These are phyloP conservation scores for Trichoderma orchidacearum DNA, from an alignment of 495 filamentous ascomycete genomes.

Conservation along the genomic window DNA sequence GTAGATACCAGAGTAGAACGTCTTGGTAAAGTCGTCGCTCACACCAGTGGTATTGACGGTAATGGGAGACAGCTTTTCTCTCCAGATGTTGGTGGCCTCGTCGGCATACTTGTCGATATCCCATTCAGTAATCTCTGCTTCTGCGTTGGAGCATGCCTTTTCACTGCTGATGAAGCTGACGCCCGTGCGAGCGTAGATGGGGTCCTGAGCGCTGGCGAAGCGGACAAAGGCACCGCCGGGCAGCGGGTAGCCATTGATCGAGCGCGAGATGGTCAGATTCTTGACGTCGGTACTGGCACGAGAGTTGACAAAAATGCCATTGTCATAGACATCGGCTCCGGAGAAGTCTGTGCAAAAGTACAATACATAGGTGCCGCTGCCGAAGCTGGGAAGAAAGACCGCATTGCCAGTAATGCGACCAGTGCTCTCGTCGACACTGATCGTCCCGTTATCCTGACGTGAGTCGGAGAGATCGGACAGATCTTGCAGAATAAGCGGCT, in stretches of 20 bases:
- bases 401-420: conserved; percentile 55
- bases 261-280: conserved; percentile 41
- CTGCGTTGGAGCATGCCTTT: conserved; percentile 53
- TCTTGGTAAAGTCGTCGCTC: conserved; percentile 37
- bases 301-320: conserved; percentile 49
- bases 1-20: conserved; percentile 62
- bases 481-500: conserved; percentile 52
- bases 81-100: conserved; percentile 45
- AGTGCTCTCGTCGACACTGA: conserved; percentile 35
- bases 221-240: conserved; percentile 52
- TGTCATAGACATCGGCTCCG: conserved; percentile 47
- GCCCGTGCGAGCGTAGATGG: conserved; percentile 48
- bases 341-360: conserved; percentile 63
- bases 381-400: conserved; percentile 57
- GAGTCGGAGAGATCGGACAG: conserved; percentile 52
- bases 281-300: conserved; percentile 40
- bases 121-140: conserved; percentile 53
- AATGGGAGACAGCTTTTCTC: conserved; percentile 46
- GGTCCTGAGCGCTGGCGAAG: conserved; percentile 32
- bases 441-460: conserved; percentile 44
- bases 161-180: conserved; percentile 56
- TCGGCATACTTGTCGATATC: conserved; percentile 43
- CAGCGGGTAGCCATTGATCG: conserved; percentile 48
- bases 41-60: conserved; percentile 41
- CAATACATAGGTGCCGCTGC: conserved; percentile 41